Evolutionary conservation across 2,329 filamentous ascomycete species (phyloP).

Genomic region (Stemphylium beticola): DNA sequence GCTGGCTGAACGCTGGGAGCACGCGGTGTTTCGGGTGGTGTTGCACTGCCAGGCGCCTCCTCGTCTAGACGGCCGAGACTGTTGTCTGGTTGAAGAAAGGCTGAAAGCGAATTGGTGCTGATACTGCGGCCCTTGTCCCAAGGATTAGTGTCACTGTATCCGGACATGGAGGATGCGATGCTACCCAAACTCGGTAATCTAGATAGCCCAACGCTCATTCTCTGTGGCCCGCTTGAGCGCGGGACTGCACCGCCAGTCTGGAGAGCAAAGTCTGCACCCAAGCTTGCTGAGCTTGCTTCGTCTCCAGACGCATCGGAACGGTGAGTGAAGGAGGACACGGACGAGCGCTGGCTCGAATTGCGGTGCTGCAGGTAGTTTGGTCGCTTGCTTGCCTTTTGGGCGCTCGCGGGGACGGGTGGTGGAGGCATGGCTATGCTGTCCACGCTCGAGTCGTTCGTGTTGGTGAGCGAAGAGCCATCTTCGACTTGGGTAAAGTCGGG

Average conservation of each 20-base stretch:
- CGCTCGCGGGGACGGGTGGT: slow-evolving; percentile 27
- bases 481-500: slow-evolving; percentile 42
- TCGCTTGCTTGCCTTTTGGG: slow-evolving; percentile 49
- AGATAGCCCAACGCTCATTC: slow-evolving; percentile 65
- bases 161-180: slow-evolving; percentile 76
- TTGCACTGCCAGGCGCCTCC: slow-evolving; percentile 57
- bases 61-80: slow-evolving; percentile 65
- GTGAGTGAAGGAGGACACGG: slow-evolving; percentile 62
- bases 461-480: slow-evolving; percentile 36
- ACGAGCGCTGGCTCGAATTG: slow-evolving; percentile 64
- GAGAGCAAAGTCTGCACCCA: slow-evolving; percentile 79
- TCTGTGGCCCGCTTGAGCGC: slow-evolving; percentile 42
- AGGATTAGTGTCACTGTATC: slow-evolving; percentile 55
- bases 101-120: slow-evolving; percentile 45
- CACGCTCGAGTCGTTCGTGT: slow-evolving; percentile 38
- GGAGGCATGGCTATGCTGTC: slow-evolving; percentile 33
- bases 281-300: slow-evolving; percentile 73
- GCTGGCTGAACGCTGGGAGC: slow-evolving; percentile 58
- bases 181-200: slow-evolving; percentile 87
- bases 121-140: slow-evolving; percentile 52
- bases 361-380: slow-evolving; percentile 64
- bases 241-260: slow-evolving; percentile 80
- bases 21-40: slow-evolving; percentile 72
- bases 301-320: slow-evolving; percentile 63
- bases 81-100: slow-evolving; percentile 49